Conservation (phyloP, 257 asterid genomes). For the Agastache rugosa region DNA sequence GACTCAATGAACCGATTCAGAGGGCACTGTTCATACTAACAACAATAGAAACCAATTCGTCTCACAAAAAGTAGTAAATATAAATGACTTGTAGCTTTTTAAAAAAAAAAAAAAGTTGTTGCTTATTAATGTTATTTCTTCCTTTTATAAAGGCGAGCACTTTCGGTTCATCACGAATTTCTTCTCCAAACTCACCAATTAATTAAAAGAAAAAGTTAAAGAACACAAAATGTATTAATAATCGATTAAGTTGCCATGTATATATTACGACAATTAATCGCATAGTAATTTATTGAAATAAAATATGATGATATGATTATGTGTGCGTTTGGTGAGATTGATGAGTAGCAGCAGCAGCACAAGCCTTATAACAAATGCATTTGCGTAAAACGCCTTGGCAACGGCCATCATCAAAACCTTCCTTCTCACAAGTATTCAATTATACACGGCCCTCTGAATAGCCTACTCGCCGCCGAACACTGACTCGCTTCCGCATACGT, state of each 20-base stretch:
- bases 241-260: neutral
- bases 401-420: slow-evolving; percentile 39
- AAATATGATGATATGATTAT: neutral
- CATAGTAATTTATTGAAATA: neutral
- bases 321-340: neutral
- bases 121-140: too few relatives aligned
- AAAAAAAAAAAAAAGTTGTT: too few relatives aligned
- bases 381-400: slow-evolving; percentile 30
- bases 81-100: too few relatives aligned
- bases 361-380: slow-evolving; percentile 43
- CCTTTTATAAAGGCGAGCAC: too few relatives aligned
- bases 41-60: too few relatives aligned
- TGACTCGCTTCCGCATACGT: slow-evolving; percentile 21
- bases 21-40: too few relatives aligned
- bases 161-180: too few relatives aligned
- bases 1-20: too few relatives aligned
- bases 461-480: slow-evolving; percentile 30
- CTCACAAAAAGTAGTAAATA: too few relatives aligned
- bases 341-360: neutral
- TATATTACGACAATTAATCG: neutral
- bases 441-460: slow-evolving; percentile 38
- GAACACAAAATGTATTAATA: neutral
- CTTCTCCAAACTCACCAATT: too few relatives aligned
- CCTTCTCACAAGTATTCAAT: slow-evolving; percentile 29
- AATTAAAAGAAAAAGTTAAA: too few relatives aligned